Base-by-base conservation (phyloP, 2,329 filamentous ascomycete genomes). In the Pyrenochaeta sp. region DNA sequence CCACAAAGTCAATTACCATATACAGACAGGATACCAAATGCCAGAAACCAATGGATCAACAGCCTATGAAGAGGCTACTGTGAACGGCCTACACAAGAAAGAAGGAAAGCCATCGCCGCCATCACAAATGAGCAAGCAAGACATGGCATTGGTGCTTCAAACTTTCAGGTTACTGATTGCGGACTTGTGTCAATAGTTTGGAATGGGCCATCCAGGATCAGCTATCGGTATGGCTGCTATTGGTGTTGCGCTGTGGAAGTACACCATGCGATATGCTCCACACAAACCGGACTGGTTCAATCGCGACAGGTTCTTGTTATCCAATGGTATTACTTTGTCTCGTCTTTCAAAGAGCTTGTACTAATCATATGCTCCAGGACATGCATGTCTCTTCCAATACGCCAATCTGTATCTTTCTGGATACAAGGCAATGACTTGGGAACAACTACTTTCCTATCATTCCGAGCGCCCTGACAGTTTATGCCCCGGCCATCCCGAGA, bases 121-220 rank as follows among this genome's bases (percentile, higher is more conserved):
- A 1, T 55, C 64, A 14, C 48, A 56, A 23, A 67, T 56, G 23
- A 46, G 68, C 11, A 66, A 65, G 29, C 43, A 60, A 10, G 67
- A 73, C 32, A 76, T 79, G 59, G 80, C 85, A 43, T 68, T 83
- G 17, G 84, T 87, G 1, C 73, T 90, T 44, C 82, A 81, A 61
- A 84, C 83, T 5, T 88, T 89, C 67, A 79, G 87, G 48, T 76
- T 83, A 44, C 74, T 90, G 27, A 87, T 90, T 53, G 86, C 87
- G 39, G 88, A 90, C 67, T 74, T 90, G 2, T 90, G 87, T 64
- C 82, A 90, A 68, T 87, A 90, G 60, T 90, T 89, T 73, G 85
- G 84, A 57, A 87, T 87, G 31, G 88, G 88, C 0, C 88, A 90
- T 66, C 87, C 87, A 15, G 87, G 87, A 83, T 87, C 77, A 62